Percentiles rank a stretch among this genome's conserved stretches.
These are phyloP conservation scores for Fomitopsis palustris DNA, from an alignment of 1,284 basidiomycete species.

Conservation along the genomic window DNA sequence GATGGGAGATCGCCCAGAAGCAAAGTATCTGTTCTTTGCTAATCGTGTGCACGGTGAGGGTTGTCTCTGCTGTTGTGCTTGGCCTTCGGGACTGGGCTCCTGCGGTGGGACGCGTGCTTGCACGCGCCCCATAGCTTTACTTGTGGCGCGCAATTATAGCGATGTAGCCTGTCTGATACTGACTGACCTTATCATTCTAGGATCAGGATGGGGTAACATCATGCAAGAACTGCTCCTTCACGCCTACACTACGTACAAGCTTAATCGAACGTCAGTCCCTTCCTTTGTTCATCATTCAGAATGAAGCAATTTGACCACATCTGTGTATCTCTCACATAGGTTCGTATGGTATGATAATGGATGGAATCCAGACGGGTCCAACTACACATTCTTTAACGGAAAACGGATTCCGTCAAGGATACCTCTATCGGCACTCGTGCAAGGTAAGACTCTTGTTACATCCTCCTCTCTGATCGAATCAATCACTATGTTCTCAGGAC, in stretches of 20 bases:
- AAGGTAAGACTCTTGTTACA: conserved; percentile 24
- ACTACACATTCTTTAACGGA: conserved; percentile 30
- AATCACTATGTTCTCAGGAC: conserved; percentile 24
- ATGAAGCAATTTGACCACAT: too few relatives aligned
- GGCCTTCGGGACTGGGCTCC: neutral
- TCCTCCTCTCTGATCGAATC: neutral
- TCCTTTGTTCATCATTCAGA: neutral
- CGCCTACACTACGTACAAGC: conserved; percentile 40
- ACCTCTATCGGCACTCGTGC: conserved; percentile 55
- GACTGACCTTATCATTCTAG: neutral
- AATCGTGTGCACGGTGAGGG: conserved; percentile 42
- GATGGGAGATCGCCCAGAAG: conserved; percentile 36
- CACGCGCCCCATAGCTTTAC: too few relatives aligned
- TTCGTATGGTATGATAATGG: conserved; percentile 64
- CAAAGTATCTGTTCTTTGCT: conserved; percentile 41
- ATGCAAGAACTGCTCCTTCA: conserved; percentile 50
- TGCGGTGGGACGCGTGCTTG: too few relatives aligned
- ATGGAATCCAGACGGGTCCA: conserved; percentile 32
- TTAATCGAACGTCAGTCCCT: conserved; percentile 38
- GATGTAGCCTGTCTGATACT: too few relatives aligned
- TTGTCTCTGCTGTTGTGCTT: neutral
- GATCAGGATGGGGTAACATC: conserved; percentile 46
- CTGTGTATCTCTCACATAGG: conserved; percentile 1
- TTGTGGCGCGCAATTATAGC: too few relatives aligned
- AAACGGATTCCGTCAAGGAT: conserved; percentile 46